Conservation (phyloP, 139 green algal species). For the Closterium sp. region DNA sequence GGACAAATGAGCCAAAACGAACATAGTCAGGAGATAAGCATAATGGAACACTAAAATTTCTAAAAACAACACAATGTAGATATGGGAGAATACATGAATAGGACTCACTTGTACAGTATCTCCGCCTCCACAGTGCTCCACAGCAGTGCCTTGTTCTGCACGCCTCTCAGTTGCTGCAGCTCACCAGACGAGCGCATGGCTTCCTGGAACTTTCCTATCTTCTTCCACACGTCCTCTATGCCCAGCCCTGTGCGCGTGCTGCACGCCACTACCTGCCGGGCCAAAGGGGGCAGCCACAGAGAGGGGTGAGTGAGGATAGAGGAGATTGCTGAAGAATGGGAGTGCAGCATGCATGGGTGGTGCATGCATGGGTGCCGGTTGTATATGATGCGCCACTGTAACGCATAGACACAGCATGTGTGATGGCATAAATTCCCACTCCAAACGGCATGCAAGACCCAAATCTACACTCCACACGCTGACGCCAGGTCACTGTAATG, state of each 20-base stretch:
- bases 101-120: constrained; percentile 36
- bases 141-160: constrained; percentile 24
- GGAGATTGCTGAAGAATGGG: not conserved
- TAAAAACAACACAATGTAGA: no score
- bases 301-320: no score
- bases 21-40: no score
- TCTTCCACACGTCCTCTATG: constrained; percentile 29
- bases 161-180: constrained; percentile 13
- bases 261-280: constrained; percentile 25
- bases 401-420: no score
- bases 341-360: not conserved
- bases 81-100: no score
- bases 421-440: no score
- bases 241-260: constrained; percentile 21
- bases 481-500: no score
- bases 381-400: no score
- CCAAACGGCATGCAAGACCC: no score
- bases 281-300: not conserved
- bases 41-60: no score
- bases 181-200: constrained; percentile 39
- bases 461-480: no score
- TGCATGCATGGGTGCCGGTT: not conserved
- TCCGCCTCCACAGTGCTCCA: constrained; percentile 43
- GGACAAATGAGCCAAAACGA: not conserved
- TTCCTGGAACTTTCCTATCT: constrained; percentile 17